Evolutionary conservation across 2,329 filamentous ascomycete genomes (phyloP).

Genomic region (Passalora sequoiae): DNA sequence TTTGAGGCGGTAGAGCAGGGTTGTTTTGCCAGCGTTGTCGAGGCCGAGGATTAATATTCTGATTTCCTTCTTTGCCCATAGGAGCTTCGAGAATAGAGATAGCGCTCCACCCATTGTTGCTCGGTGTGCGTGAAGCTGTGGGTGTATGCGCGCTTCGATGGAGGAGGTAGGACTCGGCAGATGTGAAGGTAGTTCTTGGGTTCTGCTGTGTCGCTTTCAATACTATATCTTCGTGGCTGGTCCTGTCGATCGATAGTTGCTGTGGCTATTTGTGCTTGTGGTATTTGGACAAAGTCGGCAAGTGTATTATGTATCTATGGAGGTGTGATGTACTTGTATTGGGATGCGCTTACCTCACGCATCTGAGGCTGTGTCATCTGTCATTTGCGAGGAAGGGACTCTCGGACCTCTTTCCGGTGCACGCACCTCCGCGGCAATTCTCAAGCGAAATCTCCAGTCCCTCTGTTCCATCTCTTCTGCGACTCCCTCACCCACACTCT

Average conservation of each 20-base stretch:
- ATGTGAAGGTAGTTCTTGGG: background rate
- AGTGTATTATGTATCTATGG: too few species aligned
- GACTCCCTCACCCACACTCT: background rate
- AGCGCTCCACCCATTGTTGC: constrained; percentile 53
- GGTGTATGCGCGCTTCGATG: constrained; percentile 9
- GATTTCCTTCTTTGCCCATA: constrained; percentile 97
- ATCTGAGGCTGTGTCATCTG: too few species aligned
- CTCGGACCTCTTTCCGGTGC: too few species aligned
- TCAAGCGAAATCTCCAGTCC: background rate
- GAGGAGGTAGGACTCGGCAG: background rate
- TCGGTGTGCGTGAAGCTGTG: too few species aligned
- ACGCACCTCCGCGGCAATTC: background rate
- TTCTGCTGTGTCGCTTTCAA: constrained; percentile 1
- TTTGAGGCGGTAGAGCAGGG: constrained; percentile 88
- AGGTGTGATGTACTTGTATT: too few species aligned
- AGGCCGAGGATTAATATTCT: constrained; percentile 66
- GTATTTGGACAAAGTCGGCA: too few species aligned
- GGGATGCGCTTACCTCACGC: too few species aligned
- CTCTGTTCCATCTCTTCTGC: background rate
- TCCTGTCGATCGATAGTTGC: too few species aligned
- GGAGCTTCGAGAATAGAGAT: constrained; percentile 59
- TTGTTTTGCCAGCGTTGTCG: constrained; percentile 99
- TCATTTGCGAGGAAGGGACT: too few species aligned
- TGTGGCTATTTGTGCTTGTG: too few species aligned
- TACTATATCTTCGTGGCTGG: too few species aligned